Evolutionary conservation across 1,284 basidiomycete species (phyloP), one percentile per base, ranked within the genome.

Genomic region (Kalmanozyma brasiliensis): DNA sequence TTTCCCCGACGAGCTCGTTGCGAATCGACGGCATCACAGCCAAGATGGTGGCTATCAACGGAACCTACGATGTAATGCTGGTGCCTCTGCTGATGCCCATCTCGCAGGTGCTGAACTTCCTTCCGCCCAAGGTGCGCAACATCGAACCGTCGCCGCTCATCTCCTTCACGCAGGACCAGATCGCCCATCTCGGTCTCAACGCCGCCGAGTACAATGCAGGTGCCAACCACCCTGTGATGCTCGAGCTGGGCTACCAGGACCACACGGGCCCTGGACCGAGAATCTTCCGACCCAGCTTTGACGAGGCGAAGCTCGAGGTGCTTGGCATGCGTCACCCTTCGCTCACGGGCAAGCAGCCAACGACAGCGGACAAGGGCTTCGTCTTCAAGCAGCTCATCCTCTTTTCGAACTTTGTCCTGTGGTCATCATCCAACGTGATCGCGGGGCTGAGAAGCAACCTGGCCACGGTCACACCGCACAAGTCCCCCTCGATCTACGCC

Each of bases 61-160:
- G 69, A 32, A 67, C 64, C 11, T 72, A 72, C 52, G 69, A 72
- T 56, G 56, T 67, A 37, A 52, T 72, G 60, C 52, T 72, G 44
- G 56, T 72, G 14, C 64, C 64, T 2, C 35, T 61, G 34, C 45
- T 67, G 19, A 56, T 72, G 52, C 69, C 69, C 7, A 49, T 63
- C 10, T 19, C 63, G 20, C 45, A 63, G 52, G 48, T 72, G 35
- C 56, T 64, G 52, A 59, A 72, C 41, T 57, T 66, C 3, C 49
- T 72, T n/a, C 69, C 69, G n/a, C 56, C 64, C 9, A 46, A 59
- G 11, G 46, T 71, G 14, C 61, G 62, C 45, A 19, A 44, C 23
- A 65, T 70, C 20, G 46, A 58, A 7, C 67, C 63, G 5, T 66
- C 68, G 44, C 68, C 63, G 20, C 33, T 71, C 8, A 59, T 71